Evolutionary conservation across 2,329 filamentous ascomycete species (phyloP), one percentile per base, ranked within the genome.

Genomic region (Parastagonospora nodorum): DNA sequence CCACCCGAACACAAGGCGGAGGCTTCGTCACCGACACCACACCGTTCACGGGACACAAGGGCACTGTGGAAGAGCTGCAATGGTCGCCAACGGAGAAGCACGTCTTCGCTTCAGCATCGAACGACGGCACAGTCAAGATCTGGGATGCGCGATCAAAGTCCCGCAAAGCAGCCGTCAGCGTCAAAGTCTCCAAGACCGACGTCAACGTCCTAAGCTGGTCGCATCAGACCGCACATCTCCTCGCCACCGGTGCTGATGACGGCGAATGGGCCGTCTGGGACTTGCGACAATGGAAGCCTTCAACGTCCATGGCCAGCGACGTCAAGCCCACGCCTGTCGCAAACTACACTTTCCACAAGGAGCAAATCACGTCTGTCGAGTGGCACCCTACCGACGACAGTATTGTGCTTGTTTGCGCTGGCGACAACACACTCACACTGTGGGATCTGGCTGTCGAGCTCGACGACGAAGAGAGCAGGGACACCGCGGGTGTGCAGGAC

Each of bases 161-260:
- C 59, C 87, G 90, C 57, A 89, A 88, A 70, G 86, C 92, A n/a
- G 92, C 92, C 38, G 84, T 99, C 53, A 91, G 88, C 48, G 88
- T 97, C 50, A 85, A 91, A 69, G 88, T 94, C 59, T 94, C 89
- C 70, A 80, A 85, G 48, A 86, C 87, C 42, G 94, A 99, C 68
- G 90, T 97, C 68, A 99, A 99, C 71, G 94, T 99, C 55, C 88
- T 97, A 77, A 94, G 89, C 53, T 99, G 94, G 94, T 96, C 92
- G 32, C 84, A 84, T 38, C 87, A 92, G 75, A 96, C 92, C 1
- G 85, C 87, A 16, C 92, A 97, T 74, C 84, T 99, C 31, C 85
- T 99, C 31, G 93, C 93, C 1, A 92, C 92, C 0, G 94, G 94
- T 38, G 92, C 90, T 56, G 94, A 99, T 68, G 91, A 97, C 69